Evolutionary conservation across 2,329 filamentous ascomycete genomes (phyloP), one percentile per base, ranked within the genome.

Genomic region (Colletotrichum sp.): DNA sequence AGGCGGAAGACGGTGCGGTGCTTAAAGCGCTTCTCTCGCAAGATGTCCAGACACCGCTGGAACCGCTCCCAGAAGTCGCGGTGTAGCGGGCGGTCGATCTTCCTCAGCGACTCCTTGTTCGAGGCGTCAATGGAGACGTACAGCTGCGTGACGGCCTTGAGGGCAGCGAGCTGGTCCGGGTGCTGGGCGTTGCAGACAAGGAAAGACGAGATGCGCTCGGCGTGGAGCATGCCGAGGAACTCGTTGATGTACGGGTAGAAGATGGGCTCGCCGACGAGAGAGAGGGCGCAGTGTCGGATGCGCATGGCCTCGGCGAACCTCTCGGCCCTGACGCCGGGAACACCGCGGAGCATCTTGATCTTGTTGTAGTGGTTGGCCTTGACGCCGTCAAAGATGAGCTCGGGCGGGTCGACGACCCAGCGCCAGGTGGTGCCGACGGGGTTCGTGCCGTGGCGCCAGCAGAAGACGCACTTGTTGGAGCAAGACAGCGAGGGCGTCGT

Each of bases 171-270:
- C 81, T 98, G 94, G 68, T 97, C 95, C 1, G 96, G 97, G 81
- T 98, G 96, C 83, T 98, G 97, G 1, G 96, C 96, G 80, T 98
- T 98, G 87, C 96, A 98, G 72, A 99, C 97, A 0, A 98, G 87
- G 86, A 98, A 99, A 36, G 94, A 97, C 5, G 95, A 98, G 77
- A 98, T 98, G 78, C 92, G 93, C 82, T 98, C 94, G 15, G 83
- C 86, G 85, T 98, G 96, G 76, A 99, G 88, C 88, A 98, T 90
- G 13, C 86, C 89, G 1, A 97, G 87, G 80, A 98, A 96, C 80
- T 96, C 93, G 83, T 99, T 98, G 87, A 98, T 98, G 80, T 98
- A 93, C 12, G 97, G 97, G 83, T 98, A 98, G 86, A 98, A 98
- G 78, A 98, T 98, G n/a, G 96, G 96, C 83, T 99, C 96, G 78